phyloP scores from a whole-genome alignment of 371 early-diverging fungal genomes.

The Rhizopus arrhizus region DNA sequence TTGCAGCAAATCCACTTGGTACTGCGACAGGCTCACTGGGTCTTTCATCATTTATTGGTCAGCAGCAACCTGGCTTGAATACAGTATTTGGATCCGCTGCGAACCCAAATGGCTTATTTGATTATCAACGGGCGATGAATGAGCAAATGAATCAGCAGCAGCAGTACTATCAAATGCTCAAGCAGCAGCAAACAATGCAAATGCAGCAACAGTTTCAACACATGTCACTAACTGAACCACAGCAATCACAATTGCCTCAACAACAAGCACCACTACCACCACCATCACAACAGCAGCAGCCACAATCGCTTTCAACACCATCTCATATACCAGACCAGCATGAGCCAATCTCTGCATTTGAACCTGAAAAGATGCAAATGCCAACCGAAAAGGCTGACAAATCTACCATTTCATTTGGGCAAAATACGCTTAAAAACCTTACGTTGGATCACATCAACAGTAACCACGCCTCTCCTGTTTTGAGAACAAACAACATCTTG shows the following conservation, averaged over 20 bases:
- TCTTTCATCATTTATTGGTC: constrained; percentile 25
- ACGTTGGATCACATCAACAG: constrained; percentile 21
- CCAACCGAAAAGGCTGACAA: constrained; percentile 14
- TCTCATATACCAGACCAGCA: constrained; percentile 1
- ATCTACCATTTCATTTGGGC: constrained; percentile 20
- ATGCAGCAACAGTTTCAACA: constrained; percentile 53
- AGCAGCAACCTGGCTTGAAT: constrained; percentile 31
- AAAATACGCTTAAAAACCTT: constrained; percentile 20
- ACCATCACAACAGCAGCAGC: constrained; percentile 14
- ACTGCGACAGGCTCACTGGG: constrained; percentile 10
- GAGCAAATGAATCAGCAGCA: constrained; percentile 57
- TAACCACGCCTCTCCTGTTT: constrained; percentile 32
- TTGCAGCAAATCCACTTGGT: constrained; percentile 6
- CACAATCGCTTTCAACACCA: constrained; percentile 2
- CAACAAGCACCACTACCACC: constrained; percentile 13
- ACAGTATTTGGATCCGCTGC: constrained; percentile 35
- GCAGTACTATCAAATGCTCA: constrained; percentile 47
- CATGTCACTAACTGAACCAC: constrained; percentile 36
- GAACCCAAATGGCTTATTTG: constrained; percentile 34
- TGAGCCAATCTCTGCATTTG: neutral
- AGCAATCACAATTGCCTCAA: constrained; percentile 31
- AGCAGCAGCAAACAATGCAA: constrained; percentile 48
- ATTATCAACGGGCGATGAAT: constrained; percentile 41
- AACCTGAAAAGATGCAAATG: constrained; percentile 21
- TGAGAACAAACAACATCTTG: constrained; percentile 28